These are phyloP conservation scores for Arthrinium puccinioides DNA, from an alignment of 2,329 filamentous ascomycete species.

Conservation along the genomic window DNA sequence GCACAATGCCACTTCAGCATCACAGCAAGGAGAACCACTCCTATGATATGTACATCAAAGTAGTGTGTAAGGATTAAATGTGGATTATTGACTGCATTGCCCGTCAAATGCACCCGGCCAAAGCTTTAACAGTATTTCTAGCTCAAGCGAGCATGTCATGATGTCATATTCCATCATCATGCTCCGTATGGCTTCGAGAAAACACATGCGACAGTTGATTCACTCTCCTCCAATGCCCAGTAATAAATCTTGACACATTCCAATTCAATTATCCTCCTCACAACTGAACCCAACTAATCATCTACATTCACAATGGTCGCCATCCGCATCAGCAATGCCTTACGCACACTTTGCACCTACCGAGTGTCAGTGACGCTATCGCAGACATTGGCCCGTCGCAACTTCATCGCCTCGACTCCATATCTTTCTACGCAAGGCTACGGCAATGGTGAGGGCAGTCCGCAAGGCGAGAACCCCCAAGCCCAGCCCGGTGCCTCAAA, in stretches of 20 bases:
- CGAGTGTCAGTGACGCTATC: slow-evolving; percentile 11
- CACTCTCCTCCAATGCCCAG: too few species aligned
- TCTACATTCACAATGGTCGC: slow-evolving; percentile 15
- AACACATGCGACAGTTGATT: too few species aligned
- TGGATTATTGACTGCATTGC: too few species aligned
- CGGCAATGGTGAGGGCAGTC: slow-evolving; percentile 31
- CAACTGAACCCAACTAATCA: neutral
- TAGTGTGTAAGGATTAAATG: too few species aligned
- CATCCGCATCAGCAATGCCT: slow-evolving; percentile 17
- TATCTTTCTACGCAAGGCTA: slow-evolving; percentile 25
- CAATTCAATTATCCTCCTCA: neutral
- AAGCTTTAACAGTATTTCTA: too few species aligned
- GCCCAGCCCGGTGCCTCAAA: slow-evolving; percentile 23
- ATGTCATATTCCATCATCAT: slow-evolving; percentile 19
- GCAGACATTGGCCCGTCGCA: slow-evolving; percentile 2
- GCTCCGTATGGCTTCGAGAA: slow-evolving; percentile 3
- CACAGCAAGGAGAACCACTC: too few species aligned
- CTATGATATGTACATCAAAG: too few species aligned
- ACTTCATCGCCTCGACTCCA: slow-evolving; percentile 13
- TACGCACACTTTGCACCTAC: slow-evolving; percentile 13
- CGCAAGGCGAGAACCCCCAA: slow-evolving; percentile 26
- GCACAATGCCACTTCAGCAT: too few species aligned
- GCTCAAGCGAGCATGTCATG: too few species aligned
- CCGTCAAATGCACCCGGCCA: too few species aligned
- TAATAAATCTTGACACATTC: neutral